Percentiles rank a stretch among this genome's conserved stretches.
These are phyloP conservation scores for Lathyrus aphaca DNA, from an alignment of 306 rosid species.

Conservation along the genomic window DNA sequence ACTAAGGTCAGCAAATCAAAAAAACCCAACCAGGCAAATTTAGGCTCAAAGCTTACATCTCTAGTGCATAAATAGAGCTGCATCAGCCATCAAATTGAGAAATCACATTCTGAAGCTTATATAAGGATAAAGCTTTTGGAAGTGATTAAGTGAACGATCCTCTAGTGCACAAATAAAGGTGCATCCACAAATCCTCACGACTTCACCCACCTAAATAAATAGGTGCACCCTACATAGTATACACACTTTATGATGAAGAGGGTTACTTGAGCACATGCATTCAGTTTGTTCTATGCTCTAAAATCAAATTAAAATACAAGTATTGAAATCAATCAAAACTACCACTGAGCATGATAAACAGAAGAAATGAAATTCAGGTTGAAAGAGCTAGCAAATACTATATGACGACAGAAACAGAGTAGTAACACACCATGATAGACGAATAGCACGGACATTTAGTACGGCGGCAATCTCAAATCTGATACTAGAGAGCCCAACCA, in stretches of 20 bases:
- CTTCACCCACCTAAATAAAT: not conserved
- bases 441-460: constrained; percentile 10
- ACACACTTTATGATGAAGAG: too few species aligned
- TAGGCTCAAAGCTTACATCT: not conserved
- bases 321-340: not conserved
- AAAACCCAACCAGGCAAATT: not conserved
- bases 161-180: not conserved
- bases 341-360: not conserved
- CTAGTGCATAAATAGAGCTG: not conserved
- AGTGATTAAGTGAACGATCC: not conserved
- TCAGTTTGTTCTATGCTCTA: not conserved
- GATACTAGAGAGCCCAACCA: constrained; percentile 38
- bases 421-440: not conserved
- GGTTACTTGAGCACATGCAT: not conserved
- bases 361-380: not conserved
- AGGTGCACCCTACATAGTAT: too few species aligned
- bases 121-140: not conserved
- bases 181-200: not conserved
- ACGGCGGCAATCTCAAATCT: constrained; percentile 34
- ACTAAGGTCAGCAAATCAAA: not conserved
- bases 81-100: not conserved
- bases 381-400: constrained; percentile 4
- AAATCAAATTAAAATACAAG: not conserved
- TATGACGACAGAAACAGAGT: constrained; percentile 1
- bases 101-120: not conserved